These are phyloP conservation scores for Rachicladosporium sp. DNA, from an alignment of 2,329 filamentous ascomycete species.

Conservation along the genomic window DNA sequence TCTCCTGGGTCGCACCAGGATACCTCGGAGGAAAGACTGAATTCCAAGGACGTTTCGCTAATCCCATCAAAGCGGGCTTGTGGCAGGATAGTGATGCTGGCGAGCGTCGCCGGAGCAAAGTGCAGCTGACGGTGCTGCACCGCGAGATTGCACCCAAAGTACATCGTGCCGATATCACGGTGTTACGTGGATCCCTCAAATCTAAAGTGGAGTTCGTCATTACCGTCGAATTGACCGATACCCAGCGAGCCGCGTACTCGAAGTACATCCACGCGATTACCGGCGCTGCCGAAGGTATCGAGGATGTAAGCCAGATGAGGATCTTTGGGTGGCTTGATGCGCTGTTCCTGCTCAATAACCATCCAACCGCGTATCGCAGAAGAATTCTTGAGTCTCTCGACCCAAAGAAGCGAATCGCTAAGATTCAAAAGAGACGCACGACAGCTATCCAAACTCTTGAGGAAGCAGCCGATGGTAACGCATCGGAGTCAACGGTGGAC, in stretches of 20 bases:
- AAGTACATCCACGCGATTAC: slow-evolving; percentile 35
- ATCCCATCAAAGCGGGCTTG: slow-evolving; percentile 61
- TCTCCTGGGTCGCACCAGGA: slow-evolving; percentile 71
- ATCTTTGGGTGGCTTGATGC: slow-evolving; percentile 45
- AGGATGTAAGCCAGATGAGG: slow-evolving; percentile 27
- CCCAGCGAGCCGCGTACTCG: slow-evolving; percentile 55
- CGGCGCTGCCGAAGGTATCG: slow-evolving; percentile 18
- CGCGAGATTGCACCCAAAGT: slow-evolving; percentile 65
- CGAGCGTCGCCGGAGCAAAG: slow-evolving; percentile 49
- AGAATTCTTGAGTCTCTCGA: slow-evolving; percentile 34
- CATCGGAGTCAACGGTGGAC: slow-evolving; percentile 6
- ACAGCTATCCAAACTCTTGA: not conserved
- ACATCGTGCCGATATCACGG: slow-evolving; percentile 58
- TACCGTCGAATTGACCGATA: slow-evolving; percentile 52
- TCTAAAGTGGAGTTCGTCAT: slow-evolving; percentile 73
- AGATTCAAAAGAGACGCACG: not conserved
- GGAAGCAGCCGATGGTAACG: not conserved
- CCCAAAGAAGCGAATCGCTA: not conserved
- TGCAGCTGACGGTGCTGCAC: slow-evolving; percentile 59
- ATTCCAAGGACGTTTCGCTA: slow-evolving; percentile 58
- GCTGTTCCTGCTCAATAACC: slow-evolving; percentile 45
- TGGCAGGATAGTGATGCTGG: slow-evolving; percentile 47
- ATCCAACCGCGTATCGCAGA: slow-evolving; percentile 41
- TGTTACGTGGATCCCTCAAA: slow-evolving; percentile 55
- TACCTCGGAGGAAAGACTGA: slow-evolving; percentile 59